A percentile compares a stretch with the other conserved stretches of the same genome.
phyloP scores from a whole-genome alignment of 805 yeast genomes.

The Suhomyces canberraensis region DNA sequence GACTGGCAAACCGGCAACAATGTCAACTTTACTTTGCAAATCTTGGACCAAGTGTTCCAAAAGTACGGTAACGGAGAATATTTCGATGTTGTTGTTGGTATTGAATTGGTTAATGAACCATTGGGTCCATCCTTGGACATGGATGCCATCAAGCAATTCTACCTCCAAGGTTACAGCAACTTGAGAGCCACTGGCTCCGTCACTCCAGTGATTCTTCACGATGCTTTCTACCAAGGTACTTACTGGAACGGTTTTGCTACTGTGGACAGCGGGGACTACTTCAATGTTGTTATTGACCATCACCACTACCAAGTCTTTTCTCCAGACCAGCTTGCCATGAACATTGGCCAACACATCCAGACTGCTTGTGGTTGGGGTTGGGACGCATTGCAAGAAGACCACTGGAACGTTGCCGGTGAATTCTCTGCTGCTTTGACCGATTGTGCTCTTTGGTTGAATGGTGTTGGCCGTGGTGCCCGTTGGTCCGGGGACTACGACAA shows the following conservation, averaged over 20 bases:
- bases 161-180: constrained; percentile 57
- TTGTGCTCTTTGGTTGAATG: constrained; percentile 86
- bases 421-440: constrained; percentile 86
- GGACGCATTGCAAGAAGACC: constrained; percentile 45
- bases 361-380: constrained; percentile 32
- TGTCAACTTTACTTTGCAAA: constrained; percentile 51
- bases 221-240: constrained; percentile 64
- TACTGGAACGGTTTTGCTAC: constrained; percentile 58
- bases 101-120: constrained; percentile 88
- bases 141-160: constrained; percentile 56
- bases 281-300: constrained; percentile 79
- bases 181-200: constrained; percentile 54
- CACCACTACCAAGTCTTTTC: constrained; percentile 89
- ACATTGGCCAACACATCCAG: constrained; percentile 59
- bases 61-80: constrained; percentile 64
- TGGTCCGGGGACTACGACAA: constrained; percentile 66
- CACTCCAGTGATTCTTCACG: constrained; percentile 66
- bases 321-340: constrained; percentile 53
- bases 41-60: constrained; percentile 50
- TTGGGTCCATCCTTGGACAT: constrained; percentile 66
- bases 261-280: constrained; percentile 28
- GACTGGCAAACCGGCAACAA: constrained; percentile 58
- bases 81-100: constrained; percentile 73
- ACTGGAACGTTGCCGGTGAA: constrained; percentile 74
- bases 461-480: constrained; percentile 73